Evolutionary conservation across 495 filamentous ascomycete genomes (phyloP).

Genomic region (Penicillium desertorum): DNA sequence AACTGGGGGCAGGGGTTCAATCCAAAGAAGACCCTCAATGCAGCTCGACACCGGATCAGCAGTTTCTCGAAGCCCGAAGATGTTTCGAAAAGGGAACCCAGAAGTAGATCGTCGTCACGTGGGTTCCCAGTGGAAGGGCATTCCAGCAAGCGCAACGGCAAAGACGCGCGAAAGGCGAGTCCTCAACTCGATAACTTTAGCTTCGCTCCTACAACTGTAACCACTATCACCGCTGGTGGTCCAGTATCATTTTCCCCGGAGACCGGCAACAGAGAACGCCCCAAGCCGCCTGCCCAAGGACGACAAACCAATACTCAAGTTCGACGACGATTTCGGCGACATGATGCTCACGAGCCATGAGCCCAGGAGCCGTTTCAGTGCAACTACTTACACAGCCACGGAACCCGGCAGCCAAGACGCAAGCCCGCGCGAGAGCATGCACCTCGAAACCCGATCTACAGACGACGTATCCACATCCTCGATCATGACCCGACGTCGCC

Average conservation of each 20-base stretch:
- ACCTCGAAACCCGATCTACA: conserved; percentile 36
- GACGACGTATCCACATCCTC: conserved; percentile 31
- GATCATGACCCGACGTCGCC: conserved; percentile 51
- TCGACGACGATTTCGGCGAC: conserved; percentile 24
- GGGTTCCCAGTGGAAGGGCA: conserved; percentile 17
- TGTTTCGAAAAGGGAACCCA: conserved; percentile 14
- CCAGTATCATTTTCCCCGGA: conserved; percentile 14
- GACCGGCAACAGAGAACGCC: conserved; percentile 16
- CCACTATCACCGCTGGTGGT: conserved; percentile 42
- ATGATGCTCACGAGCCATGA: conserved; percentile 38
- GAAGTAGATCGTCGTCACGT: conserved; percentile 30
- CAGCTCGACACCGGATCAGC: conserved; percentile 29
- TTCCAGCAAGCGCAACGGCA: conserved; percentile 13
- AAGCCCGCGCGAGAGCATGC: conserved; percentile 45
- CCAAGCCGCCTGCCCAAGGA: conserved; percentile 2
- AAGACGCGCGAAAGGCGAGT: conserved; percentile 7
- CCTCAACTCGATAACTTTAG: conserved; percentile 15
- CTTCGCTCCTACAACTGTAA: conserved; percentile 35
- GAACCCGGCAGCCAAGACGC: conserved; percentile 37
- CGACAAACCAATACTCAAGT: conserved; percentile 14
- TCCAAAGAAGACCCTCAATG: conserved; percentile 31
- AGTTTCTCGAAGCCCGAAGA: conserved; percentile 30
- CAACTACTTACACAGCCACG: conserved; percentile 66
- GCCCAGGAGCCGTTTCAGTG: conserved; percentile 69
- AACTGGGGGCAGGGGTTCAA: conserved; percentile 37